Conservation (phyloP, 108 stramenopile species). For the Thalassiosira profunda region DNA sequence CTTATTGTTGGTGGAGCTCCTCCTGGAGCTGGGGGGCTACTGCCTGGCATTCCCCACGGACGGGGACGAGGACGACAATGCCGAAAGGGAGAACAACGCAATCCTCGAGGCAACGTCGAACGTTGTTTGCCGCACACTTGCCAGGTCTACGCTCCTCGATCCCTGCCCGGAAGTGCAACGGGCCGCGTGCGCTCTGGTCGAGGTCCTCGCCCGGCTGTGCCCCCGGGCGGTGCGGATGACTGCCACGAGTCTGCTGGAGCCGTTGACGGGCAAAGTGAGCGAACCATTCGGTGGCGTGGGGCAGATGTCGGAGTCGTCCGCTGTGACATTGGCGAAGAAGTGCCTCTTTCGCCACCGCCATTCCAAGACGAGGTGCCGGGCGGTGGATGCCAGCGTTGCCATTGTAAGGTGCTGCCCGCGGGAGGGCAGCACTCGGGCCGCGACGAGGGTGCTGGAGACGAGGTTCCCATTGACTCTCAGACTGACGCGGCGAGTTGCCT, state of each 20-base stretch:
- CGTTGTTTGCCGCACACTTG: constrained; percentile 30
- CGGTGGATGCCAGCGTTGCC: constrained; percentile 28
- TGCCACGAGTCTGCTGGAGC: constrained; percentile 16
- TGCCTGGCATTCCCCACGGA: constrained; percentile 1
- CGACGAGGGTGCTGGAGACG: neutral
- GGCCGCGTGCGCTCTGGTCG: constrained; percentile 30
- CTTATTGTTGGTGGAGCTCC: constrained; percentile 31
- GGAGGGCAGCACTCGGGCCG: neutral
- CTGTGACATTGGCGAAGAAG: constrained; percentile 1
- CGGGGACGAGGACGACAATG: neutral
- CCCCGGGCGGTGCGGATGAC: constrained; percentile 18
- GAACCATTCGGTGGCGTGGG: neutral
- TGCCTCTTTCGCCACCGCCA: constrained; percentile 37
- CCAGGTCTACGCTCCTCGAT: constrained; percentile 19
- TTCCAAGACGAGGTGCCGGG: constrained; percentile 29
- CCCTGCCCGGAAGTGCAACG: constrained; percentile 36
- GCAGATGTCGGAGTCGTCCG: neutral
- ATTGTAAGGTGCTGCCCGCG: constrained; percentile 30
- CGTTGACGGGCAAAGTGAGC: constrained; percentile 19
- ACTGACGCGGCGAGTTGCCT: too few species aligned
- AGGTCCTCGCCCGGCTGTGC: constrained; percentile 20
- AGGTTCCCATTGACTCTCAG: too few species aligned
- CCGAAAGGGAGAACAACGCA: neutral
- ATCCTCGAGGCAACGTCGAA: constrained; percentile 18
- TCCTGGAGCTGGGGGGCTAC: constrained; percentile 24